These are phyloP conservation scores for Aspergillus caelatus DNA, from an alignment of 2,329 filamentous ascomycete genomes.

Conservation along the genomic window DNA sequence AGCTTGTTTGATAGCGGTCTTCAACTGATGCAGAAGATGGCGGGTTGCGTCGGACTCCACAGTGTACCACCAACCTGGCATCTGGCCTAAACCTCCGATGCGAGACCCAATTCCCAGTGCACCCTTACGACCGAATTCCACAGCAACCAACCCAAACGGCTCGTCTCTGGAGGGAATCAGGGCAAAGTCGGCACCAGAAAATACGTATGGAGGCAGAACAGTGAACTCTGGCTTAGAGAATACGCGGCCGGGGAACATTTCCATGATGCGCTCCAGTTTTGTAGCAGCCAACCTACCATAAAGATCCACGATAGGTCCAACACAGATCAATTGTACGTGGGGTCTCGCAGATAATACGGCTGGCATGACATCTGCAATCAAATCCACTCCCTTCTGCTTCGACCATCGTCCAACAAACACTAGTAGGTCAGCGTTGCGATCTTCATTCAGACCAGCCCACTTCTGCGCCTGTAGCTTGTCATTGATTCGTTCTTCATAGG, in stretches of 20 bases:
- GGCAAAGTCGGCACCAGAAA: constrained; percentile 69
- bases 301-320: constrained; percentile 68
- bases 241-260: constrained; percentile 66
- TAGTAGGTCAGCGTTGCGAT: constrained; percentile 65
- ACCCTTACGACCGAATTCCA: constrained; percentile 70
- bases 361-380: constrained; percentile 71
- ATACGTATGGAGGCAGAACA: constrained; percentile 65
- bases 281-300: constrained; percentile 69
- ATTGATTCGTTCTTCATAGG: constrained; percentile 57
- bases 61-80: constrained; percentile 73
- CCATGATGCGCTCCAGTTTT: constrained; percentile 67
- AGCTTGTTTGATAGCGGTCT: constrained; percentile 63
- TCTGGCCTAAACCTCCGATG: constrained; percentile 68
- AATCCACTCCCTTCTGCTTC: constrained; percentile 69
- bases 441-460: constrained; percentile 66
- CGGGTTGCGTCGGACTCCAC: constrained; percentile 66
- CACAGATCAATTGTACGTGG: constrained; percentile 63
- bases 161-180: constrained; percentile 70
- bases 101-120: constrained; percentile 67
- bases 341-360: constrained; percentile 62
- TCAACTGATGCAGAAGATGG: constrained; percentile 68
- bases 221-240: constrained; percentile 71
- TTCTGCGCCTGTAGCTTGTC: constrained; percentile 65
- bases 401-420: constrained; percentile 72
- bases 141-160: constrained; percentile 69